Base-by-base conservation (phyloP, 805 yeast genomes). In the Cyberlindnera sargentensis region DNA sequence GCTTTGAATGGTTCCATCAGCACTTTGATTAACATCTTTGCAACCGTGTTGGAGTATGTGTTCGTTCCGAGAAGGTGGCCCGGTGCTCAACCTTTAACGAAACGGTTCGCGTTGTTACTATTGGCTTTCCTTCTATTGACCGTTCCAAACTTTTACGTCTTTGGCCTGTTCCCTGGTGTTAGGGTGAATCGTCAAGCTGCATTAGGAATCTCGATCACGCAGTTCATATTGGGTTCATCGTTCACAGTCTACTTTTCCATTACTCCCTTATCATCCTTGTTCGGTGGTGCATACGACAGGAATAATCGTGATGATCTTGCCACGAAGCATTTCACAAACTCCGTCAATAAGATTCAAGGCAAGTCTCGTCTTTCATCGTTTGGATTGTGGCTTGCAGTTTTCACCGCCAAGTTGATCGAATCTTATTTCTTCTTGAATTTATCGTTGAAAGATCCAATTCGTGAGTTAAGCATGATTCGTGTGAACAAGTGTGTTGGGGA, bases 361-460 rank as follows among this genome's bases (percentile, higher is more conserved):
- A 70, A 77, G 34, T 76, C 78, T 42, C 65, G 65, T 37, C 64
- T 78, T 45, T 75, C 87, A 3, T 85, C 95, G 0, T 71, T 74
- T 57, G 81, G 84, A 0, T 62, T 86, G 45, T 84, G 95, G 89
- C 34, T 75, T 23, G 72, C 77, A 1, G 82, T 86, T 0, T 84
- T 84, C 50, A 49, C 71, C 6, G 79, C 85, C 3, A 86, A 86
- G 56, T 78, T 81, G 50, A 58, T 77, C 24, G 95, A 86, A 58
- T 85, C 95, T 0, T 86, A 86, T 60, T 84, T 83, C 61, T 86
- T 84, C 52, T 64, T 86, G 49, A 81, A 90, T 0, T 64, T 84
- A 39, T 82, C 93, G 3, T 63, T 85, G 44, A 72, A 79, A 45
- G 93, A 82, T 50, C 89, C 95, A 0, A 68, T 85, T 3, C 65